A percentile compares a stretch with the other conserved stretches of the same genome.
phyloP scores from a whole-genome alignment of 1,284 basidiomycete genomes.

The Malassezia pachydermatis region DNA sequence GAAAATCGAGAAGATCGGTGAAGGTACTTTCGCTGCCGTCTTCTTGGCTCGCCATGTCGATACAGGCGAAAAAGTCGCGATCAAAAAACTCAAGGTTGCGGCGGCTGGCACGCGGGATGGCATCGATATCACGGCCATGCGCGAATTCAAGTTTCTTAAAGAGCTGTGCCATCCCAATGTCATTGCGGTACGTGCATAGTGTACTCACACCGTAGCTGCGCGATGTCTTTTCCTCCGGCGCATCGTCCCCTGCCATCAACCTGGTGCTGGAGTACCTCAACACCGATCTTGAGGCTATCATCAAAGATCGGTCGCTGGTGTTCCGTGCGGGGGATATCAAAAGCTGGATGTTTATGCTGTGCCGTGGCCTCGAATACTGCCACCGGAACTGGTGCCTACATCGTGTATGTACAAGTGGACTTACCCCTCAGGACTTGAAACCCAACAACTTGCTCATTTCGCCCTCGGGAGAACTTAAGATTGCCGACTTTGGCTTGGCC shows the following conservation, averaged over 20 bases:
- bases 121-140: constrained; percentile 93
- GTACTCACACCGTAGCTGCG: constrained; percentile 58
- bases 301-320: constrained; percentile 80
- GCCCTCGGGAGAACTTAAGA: constrained; percentile 79
- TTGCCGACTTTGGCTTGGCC: constrained; percentile 98
- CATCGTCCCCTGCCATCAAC: constrained; percentile 64
- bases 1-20: constrained; percentile 54
- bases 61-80: constrained; percentile 71
- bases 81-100: constrained; percentile 71
- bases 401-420: constrained; percentile 56
- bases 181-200: constrained; percentile 61
- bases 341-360: constrained; percentile 96
- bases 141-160: constrained; percentile 92
- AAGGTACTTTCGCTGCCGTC: constrained; percentile 94
- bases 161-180: constrained; percentile 91
- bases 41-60: constrained; percentile 56
- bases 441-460: constrained; percentile 96
- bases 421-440: constrained; percentile 64
- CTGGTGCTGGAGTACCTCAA: constrained; percentile 94
- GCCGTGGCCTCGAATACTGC: constrained; percentile 91
- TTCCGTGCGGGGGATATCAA: constrained; percentile 95
- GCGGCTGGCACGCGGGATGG: constrained; percentile 76
- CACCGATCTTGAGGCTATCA: constrained; percentile 93
- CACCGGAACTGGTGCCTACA: constrained; percentile 89
- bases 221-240: constrained; percentile 93